A percentile compares a stretch with the other conserved stretches of the same genome.
These are phyloP conservation scores for Umbelopsis ramanniana DNA, from an alignment of 192 early-diverging fungal genomes.

Conservation along the genomic window DNA sequence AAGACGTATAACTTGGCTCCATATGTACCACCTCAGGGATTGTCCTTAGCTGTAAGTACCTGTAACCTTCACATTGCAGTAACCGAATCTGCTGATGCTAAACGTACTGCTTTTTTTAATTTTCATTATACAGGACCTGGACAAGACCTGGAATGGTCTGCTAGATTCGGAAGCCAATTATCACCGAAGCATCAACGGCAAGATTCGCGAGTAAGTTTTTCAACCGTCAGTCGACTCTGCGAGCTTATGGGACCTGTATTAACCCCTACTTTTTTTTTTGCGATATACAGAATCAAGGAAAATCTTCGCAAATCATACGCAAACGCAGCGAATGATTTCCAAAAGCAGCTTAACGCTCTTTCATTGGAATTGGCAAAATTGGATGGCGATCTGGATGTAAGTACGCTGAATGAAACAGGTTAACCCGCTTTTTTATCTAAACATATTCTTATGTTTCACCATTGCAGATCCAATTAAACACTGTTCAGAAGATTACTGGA, in stretches of 20 bases:
- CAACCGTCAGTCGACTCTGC: no score
- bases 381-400: slow-evolving; percentile 81
- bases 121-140: slow-evolving; percentile 67
- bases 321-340: slow-evolving; percentile 81
- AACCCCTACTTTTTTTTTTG: neutral
- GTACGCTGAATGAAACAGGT: neutral
- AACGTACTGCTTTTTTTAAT: neutral
- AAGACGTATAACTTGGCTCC: slow-evolving; percentile 92
- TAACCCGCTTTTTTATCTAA: neutral
- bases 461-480: slow-evolving; percentile 52
- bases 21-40: slow-evolving; percentile 80
- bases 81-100: neutral
- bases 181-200: slow-evolving; percentile 82
- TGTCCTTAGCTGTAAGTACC: slow-evolving; percentile 56
- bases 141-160: slow-evolving; percentile 75
- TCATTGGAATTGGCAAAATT: slow-evolving; percentile 67
- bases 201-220: slow-evolving; percentile 76
- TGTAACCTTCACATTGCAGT: neutral
- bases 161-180: slow-evolving; percentile 75
- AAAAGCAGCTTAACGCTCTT: slow-evolving; percentile 70
- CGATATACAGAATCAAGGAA: slow-evolving; percentile 72
- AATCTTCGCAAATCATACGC: slow-evolving; percentile 80
- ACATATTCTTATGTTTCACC: slow-evolving; percentile 14
- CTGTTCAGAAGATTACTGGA: slow-evolving; percentile 62
- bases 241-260: neutral